Percentiles rank a stretch among this genome's conserved stretches.
phyloP scores from a whole-genome alignment of 371 early-diverging fungal species.

The Mortierella polycephala region DNA sequence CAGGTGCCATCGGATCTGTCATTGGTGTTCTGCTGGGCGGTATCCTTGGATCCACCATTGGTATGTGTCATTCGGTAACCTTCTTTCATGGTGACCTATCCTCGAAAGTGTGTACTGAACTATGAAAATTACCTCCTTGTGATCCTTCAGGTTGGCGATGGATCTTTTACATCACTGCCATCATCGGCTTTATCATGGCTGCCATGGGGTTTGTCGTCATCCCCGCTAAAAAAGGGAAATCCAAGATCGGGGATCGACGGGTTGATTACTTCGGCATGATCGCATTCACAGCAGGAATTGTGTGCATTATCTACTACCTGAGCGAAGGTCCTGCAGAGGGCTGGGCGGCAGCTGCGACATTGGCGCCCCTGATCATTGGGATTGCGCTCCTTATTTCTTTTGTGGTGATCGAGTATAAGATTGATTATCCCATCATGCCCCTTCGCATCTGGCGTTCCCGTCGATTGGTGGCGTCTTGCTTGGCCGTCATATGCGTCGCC shows the following conservation, averaged over 20 bases:
- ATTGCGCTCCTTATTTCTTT: conserved; percentile 44
- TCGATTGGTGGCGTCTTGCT: conserved; percentile 48
- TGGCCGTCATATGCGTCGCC: conserved; percentile 43
- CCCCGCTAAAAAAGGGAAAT: conserved; percentile 14
- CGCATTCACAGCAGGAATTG: conserved; percentile 34
- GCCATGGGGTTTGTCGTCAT: conserved; percentile 53
- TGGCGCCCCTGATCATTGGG: conserved; percentile 50
- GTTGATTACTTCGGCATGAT: conserved; percentile 22
- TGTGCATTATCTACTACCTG: conserved; percentile 55
- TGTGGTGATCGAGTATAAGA: conserved; percentile 41
- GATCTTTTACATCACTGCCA: conserved; percentile 58
- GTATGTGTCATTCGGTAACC: too few species aligned
- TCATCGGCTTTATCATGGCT: conserved; percentile 47
- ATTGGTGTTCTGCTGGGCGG: conserved; percentile 58
- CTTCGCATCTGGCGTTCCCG: conserved; percentile 49
- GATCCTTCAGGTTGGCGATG: conserved; percentile 60
- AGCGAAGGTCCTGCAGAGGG: conserved; percentile 42
- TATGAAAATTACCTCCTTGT: too few species aligned
- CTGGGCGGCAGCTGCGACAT: conserved; percentile 49
- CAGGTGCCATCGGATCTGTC: conserved; percentile 33
- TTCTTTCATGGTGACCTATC: too few species aligned
- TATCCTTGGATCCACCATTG: conserved; percentile 42
- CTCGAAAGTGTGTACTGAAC: too few species aligned
- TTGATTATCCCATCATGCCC: conserved; percentile 52
- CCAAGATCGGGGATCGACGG: conserved; percentile 23